These are phyloP conservation scores for Xylaria hypoxylon DNA, from an alignment of 2,329 filamentous ascomycete genomes.

Conservation along the genomic window DNA sequence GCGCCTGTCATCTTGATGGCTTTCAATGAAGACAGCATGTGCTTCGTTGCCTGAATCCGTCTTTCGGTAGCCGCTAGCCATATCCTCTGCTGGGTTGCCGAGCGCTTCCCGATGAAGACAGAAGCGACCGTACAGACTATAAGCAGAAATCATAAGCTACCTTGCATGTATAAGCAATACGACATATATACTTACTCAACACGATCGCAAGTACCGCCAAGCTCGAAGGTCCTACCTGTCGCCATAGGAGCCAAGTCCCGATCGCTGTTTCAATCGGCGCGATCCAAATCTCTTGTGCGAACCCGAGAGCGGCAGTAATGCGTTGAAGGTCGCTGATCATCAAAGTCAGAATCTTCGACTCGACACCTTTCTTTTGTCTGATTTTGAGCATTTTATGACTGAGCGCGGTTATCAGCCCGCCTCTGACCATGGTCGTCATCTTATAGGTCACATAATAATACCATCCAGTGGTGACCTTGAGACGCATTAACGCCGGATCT, in stretches of 20 bases:
- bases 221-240: slow-evolving; percentile 38
- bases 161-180: not conserved
- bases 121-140: slow-evolving; percentile 29
- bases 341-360: slow-evolving; percentile 36
- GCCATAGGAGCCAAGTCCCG: slow-evolving; percentile 38
- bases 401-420: slow-evolving; percentile 35
- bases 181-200: slow-evolving; percentile 21
- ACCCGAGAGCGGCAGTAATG: slow-evolving; percentile 31
- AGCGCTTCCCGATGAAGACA: slow-evolving; percentile 20
- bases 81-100: slow-evolving; percentile 32
- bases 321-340: slow-evolving; percentile 39
- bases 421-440: slow-evolving; percentile 29
- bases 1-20: slow-evolving; percentile 40
- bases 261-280: slow-evolving; percentile 36
- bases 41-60: slow-evolving; percentile 36
- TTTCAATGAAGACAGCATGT: slow-evolving; percentile 42
- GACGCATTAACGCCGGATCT: slow-evolving; percentile 5
- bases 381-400: slow-evolving; percentile 38
- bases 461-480: slow-evolving; percentile 38
- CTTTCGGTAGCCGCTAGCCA: slow-evolving; percentile 38
- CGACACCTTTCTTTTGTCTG: slow-evolving; percentile 31
- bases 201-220: slow-evolving; percentile 35
- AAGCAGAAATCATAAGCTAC: not conserved
- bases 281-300: slow-evolving; percentile 37
- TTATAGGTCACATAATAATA: slow-evolving; percentile 37